Evolutionary conservation across 2,329 filamentous ascomycete species (phyloP).

Genomic region (Escovopsis sp.): DNA sequence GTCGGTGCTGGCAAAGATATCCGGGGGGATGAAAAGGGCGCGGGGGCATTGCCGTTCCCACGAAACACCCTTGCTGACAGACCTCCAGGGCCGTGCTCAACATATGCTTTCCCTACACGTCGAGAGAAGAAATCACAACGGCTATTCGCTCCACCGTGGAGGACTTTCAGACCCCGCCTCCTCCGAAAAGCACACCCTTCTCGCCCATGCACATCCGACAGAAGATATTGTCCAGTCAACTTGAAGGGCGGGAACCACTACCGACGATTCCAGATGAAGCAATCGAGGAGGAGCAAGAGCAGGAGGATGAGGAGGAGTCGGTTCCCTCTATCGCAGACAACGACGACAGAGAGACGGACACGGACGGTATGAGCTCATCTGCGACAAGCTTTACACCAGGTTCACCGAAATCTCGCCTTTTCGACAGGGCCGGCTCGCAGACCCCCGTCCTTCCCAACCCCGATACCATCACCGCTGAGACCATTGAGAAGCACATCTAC

Average conservation of each 20-base stretch:
- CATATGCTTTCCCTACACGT: conserved; percentile 96
- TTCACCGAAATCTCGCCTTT: conserved; percentile 29
- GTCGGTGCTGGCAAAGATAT: conserved; percentile 26
- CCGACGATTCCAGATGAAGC: conserved; percentile 36
- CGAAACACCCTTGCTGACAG: conserved; percentile 5
- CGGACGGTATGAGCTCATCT: conserved; percentile 43
- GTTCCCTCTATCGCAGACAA: conserved; percentile 25
- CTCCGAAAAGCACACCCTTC: conserved; percentile 55
- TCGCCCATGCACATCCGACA: conserved; percentile 78
- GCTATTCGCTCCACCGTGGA: conserved; percentile 78
- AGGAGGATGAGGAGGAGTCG: conserved; percentile 29
- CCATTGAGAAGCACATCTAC: conserved; percentile 74
- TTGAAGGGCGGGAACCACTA: conserved; percentile 31
- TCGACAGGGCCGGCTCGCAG: conserved; percentile 18
- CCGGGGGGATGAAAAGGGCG: background rate
- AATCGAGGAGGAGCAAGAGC: conserved; percentile 20
- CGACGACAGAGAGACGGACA: conserved; percentile 24
- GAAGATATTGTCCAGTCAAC: conserved; percentile 61
- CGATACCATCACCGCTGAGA: conserved; percentile 74
- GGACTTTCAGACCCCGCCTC: conserved; percentile 65
- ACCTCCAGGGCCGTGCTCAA: conserved; percentile 49
- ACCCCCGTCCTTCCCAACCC: conserved; percentile 46
- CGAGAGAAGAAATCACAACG: conserved; percentile 84
- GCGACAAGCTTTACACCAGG: conserved; percentile 44
- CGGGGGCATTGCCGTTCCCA: background rate